A percentile compares a stretch with the other conserved stretches of the same genome.
These are phyloP conservation scores for Aspergillus tamarii DNA, from an alignment of 2,329 filamentous ascomycete genomes.

Conservation along the genomic window DNA sequence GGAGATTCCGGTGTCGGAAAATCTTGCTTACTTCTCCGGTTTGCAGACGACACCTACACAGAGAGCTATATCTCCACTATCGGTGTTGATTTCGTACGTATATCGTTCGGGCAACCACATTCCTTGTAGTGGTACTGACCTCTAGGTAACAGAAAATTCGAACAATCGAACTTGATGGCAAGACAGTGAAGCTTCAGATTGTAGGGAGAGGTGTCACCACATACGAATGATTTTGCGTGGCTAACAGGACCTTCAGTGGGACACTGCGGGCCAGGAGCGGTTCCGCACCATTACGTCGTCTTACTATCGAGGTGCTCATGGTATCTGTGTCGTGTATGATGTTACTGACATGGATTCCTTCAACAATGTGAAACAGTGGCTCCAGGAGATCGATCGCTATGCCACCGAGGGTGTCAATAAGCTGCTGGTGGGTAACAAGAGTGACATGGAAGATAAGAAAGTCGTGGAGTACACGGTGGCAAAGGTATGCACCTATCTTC, in stretches of 20 bases:
- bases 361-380: constrained; percentile 99
- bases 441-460: constrained; percentile 99
- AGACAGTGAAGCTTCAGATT: constrained; percentile 99
- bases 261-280: constrained; percentile 97
- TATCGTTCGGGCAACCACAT: background rate
- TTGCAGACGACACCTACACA: constrained; percentile 98
- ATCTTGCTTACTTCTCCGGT: constrained; percentile 96
- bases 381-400: constrained; percentile 99
- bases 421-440: constrained; percentile 99
- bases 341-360: constrained; percentile 99
- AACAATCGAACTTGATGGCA: constrained; percentile 98
- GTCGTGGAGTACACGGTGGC: constrained; percentile 99
- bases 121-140: constrained; percentile 24
- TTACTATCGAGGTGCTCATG: constrained; percentile 98
- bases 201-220: constrained; percentile 58
- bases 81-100: constrained; percentile 94
- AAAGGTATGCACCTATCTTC: constrained; percentile 68
- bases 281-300: constrained; percentile 99
- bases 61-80: constrained; percentile 99
- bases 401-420: constrained; percentile 99
- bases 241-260: constrained; percentile 69
- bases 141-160: constrained; percentile 81
- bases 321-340: constrained; percentile 99
- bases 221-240: background rate
- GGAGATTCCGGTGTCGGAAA: constrained; percentile 99